phyloP scores from a whole-genome alignment of 176 grass and related monocot species.

The Elymus sibiricus region DNA sequence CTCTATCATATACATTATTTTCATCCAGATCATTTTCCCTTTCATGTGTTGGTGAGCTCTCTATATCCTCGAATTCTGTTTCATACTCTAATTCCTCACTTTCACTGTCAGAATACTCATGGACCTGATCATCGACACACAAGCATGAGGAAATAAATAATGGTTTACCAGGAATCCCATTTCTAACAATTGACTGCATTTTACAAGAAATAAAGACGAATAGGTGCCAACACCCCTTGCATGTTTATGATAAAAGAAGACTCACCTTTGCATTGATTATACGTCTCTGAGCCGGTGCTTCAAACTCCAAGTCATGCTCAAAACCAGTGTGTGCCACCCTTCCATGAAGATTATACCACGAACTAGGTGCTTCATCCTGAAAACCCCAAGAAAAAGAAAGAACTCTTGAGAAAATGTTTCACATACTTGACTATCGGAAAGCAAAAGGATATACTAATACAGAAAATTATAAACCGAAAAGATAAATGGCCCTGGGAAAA shows the following conservation, averaged over 20 bases:
- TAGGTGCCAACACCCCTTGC: neutral
- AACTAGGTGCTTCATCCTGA: slow-evolving; percentile 48
- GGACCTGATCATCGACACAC: slow-evolving; percentile 26
- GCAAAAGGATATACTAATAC: neutral
- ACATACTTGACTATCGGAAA: neutral
- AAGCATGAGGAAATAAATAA: slow-evolving; percentile 25
- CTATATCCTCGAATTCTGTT: slow-evolving; percentile 49
- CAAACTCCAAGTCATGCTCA: slow-evolving; percentile 45
- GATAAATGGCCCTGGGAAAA: neutral
- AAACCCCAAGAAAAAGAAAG: neutral
- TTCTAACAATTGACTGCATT: slow-evolving; percentile 34
- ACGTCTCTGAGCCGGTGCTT: slow-evolving; percentile 36
- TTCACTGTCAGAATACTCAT: slow-evolving; percentile 45
- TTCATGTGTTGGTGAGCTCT: slow-evolving; percentile 31
- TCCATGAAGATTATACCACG: slow-evolving; percentile 33
- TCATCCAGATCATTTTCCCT: slow-evolving; percentile 47
- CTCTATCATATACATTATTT: slow-evolving; percentile 44
- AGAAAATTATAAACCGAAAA: neutral
- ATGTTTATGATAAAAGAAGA: slow-evolving; percentile 2
- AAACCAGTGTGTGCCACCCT: slow-evolving; percentile 29
- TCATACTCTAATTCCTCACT: slow-evolving; percentile 59
- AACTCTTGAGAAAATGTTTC: neutral
- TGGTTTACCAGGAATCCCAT: slow-evolving; percentile 30
- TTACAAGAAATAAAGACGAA: slow-evolving; percentile 17
- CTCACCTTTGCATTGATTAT: slow-evolving; percentile 42